These are phyloP conservation scores for Rhinocladiella similis DNA, from an alignment of 2,329 filamentous ascomycete species.

Conservation along the genomic window DNA sequence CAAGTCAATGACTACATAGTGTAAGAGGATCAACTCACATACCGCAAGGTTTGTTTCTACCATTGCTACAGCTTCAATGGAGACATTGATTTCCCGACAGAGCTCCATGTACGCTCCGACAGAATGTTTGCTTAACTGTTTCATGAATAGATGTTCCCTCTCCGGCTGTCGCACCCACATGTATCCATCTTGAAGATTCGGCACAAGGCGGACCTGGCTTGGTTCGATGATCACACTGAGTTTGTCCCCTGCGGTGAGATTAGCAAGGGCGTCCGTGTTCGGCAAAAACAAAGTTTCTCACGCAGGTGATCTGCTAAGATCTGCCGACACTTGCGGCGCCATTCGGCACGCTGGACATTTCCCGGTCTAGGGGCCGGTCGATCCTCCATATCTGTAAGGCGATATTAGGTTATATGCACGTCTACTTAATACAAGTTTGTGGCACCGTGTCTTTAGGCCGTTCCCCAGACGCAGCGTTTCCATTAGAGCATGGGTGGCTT, in stretches of 20 bases:
- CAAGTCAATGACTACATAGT: neutral
- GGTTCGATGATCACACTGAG: constrained; percentile 13
- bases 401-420: too few relatives aligned
- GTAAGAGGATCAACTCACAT: neutral
- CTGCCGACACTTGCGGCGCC: constrained; percentile 7
- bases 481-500: too few relatives aligned
- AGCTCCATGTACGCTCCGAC: constrained; percentile 17
- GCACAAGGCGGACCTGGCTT: constrained; percentile 11
- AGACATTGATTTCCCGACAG: constrained; percentile 13
- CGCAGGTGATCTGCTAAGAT: constrained; percentile 13
- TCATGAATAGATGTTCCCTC: constrained; percentile 16
- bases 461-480: too few relatives aligned
- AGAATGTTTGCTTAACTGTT: constrained; percentile 19
- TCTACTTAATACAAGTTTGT: too few relatives aligned
- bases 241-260: constrained; percentile 2
- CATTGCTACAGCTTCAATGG: constrained; percentile 10
- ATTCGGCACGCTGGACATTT: constrained; percentile 3
- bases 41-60: neutral
- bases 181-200: constrained; percentile 11
- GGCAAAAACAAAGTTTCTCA: constrained; percentile 5
- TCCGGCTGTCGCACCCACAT: constrained; percentile 9
- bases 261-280: neutral
- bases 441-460: too few relatives aligned
- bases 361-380: neutral
- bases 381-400: too few relatives aligned